Evolutionary conservation across 305 asterid species (phyloP), one percentile per base, ranked within the genome.

Genomic region (Caryopteris hybrid): DNA sequence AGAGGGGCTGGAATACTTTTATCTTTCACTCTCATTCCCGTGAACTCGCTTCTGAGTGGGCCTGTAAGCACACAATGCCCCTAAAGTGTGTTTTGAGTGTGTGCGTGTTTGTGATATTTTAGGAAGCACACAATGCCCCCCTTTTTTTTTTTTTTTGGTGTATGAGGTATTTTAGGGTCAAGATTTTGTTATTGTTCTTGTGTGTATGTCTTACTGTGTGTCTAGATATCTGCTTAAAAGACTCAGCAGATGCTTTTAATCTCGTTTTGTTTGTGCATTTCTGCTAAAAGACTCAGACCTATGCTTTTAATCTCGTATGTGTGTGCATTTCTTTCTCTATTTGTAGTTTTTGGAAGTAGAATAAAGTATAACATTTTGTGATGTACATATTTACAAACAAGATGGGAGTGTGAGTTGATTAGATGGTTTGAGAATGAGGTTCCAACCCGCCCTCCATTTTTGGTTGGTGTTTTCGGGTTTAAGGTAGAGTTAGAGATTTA

Each of bases 1-100:
- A 89, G 74, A 83, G 96, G 69, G 98, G 96, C 34, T 92, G 98
- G 98, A 78, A 66, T 53, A 87, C 92, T 63, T 86, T 92, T 62
- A 64, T 92, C 31, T 92, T 92, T 74, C 76, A 71, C 46, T 64
- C 86, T 11, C 51, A 74, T 50, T 66, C 73, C 60, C 95, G 87
- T 3, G 75, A 82, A 54, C 84, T 92, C 60, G 95, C 98, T 66
- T 69, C 58, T 55, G 85, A 92, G 6, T 92, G 98, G 96, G 78
- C 87, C 66, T 76, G 98, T 92, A 80, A 80, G 90, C 70, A 43
- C 21, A 34, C 6, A 12, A 57, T 46, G 23, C 22, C 47, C 56
- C 65, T 56, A 10, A 18, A 36, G 5, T 23, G 38, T 25, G 45
- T 7, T 29, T 45, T 29, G 22, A 25, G 0, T 16, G 31, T 55